Base-by-base conservation (phyloP, 2,329 filamentous ascomycete species). In the Cordyceps cateniannulata region DNA sequence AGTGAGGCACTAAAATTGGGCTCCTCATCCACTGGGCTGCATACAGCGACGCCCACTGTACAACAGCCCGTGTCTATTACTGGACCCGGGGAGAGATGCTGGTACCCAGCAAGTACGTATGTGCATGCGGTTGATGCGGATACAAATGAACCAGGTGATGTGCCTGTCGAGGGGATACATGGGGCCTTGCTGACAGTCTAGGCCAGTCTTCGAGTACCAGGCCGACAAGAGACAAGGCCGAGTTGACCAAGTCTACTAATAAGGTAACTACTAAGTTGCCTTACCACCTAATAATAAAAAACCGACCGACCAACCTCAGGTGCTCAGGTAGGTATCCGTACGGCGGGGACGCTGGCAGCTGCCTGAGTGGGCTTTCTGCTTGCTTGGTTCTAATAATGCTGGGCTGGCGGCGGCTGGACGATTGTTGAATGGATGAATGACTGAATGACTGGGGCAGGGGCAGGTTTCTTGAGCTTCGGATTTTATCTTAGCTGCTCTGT, bases 141-240 rank as follows among this genome's bases (percentile, higher is more conserved):
- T 57, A 57, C 44, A 49, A 24, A 27, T n/a, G 54, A 14, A 22
- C 40, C 54, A 57, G 54, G 54, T 57, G 54, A 57, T 57, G 54
- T 57, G 44, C 44, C 9, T 27, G 54, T 49, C 54, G 22, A 48
- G 44, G 54, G 42, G 12, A 29, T 57, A 57, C 54, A 57, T 57
- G 54, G 54, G 54, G 32, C 45, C 38, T 38, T 49, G 54, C 54
- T 57, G 44, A 57, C 54, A 57, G 45, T 49, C 45, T 57, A 44
- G 45, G 44, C 54, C 54, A 57, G 29, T 49, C 44, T 55, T 10
- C 20, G 29, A 3, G 53, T 56, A 56, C 53, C 53, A 24, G 27
- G 9, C 14, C 16, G n/a, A 47, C 54, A 56, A 47, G 22, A 47
- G 44, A 47, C 44, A 47, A 25, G 44, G 44, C 44, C 44, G 44